A percentile compares a stretch with the other conserved stretches of the same genome.
Conservation (phyloP, 495 filamentous ascomycete genomes). For the Parachaetomium inaequale region DNA sequence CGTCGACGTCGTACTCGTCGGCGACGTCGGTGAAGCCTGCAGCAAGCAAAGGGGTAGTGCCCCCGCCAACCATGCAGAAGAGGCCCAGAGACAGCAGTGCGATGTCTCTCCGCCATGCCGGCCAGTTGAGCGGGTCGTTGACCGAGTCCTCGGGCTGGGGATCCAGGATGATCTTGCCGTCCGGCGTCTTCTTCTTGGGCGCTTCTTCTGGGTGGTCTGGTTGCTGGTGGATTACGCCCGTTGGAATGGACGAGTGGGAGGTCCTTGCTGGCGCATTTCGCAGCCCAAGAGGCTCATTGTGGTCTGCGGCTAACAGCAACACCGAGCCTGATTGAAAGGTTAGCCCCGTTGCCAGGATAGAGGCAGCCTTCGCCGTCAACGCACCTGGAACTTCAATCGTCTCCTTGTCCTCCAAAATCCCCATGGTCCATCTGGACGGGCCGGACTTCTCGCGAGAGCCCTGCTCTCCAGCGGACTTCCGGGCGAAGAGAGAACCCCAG, state of each 20-base stretch:
- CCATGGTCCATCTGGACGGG: slow-evolving; percentile 63
- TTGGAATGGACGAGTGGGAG: slow-evolving; percentile 72
- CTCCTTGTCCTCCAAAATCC: slow-evolving; percentile 74
- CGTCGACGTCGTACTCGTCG: slow-evolving; percentile 60
- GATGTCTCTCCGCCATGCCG: slow-evolving; percentile 72
- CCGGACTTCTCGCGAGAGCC: slow-evolving; percentile 14
- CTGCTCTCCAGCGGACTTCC: slow-evolving; percentile 9
- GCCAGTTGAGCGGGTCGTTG: slow-evolving; percentile 96
- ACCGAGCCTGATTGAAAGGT: slow-evolving; percentile 62
- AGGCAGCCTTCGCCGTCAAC: slow-evolving; percentile 13
- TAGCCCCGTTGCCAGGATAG: background rate
- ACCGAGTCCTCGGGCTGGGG: slow-evolving; percentile 88
- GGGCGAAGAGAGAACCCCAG: slow-evolving; percentile 22
- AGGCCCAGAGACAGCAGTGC: slow-evolving; percentile 82
- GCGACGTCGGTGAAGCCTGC: slow-evolving; percentile 87
- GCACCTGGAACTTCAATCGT: slow-evolving; percentile 92
- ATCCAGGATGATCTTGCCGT: slow-evolving; percentile 84
- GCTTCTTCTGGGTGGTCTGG: slow-evolving; percentile 34
- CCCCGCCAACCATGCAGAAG: slow-evolving; percentile 89
- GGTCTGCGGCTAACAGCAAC: slow-evolving; percentile 67
- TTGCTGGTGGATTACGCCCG: slow-evolving; percentile 44
- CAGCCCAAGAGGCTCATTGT: slow-evolving; percentile 79
- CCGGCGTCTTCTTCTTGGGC: slow-evolving; percentile 68
- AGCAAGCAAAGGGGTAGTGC: slow-evolving; percentile 86
- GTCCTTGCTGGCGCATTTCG: slow-evolving; percentile 69